Base-by-base conservation (phyloP, 805 yeast species). In the Sungouiella blattae region DNA sequence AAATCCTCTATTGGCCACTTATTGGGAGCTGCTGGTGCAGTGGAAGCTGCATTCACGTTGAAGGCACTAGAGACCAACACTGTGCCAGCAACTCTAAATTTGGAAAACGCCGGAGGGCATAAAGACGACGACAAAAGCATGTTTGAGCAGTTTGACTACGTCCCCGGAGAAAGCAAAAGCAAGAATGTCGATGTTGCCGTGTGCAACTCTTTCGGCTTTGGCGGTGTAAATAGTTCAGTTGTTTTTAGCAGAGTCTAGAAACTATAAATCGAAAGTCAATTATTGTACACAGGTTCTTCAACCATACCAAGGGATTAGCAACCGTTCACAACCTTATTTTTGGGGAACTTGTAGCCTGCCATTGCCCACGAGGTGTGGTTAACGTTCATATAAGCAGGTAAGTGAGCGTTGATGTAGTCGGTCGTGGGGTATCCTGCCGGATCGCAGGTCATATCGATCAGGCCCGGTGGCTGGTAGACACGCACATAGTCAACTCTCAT, bases 141-240 rank as follows among this genome's bases (percentile, higher is more conserved):
- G 22, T 76, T 75, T 44, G 55, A 62, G 2, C 67, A 75, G 39
- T 62, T 66, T 36, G 80, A 84, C 52, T 83, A 82, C 47, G 80
- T 83, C 5, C 71, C 76, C 1, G 62, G 74, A 22, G 43, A 50
- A 9, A 67, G 83, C 7, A 51, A 64, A 28, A 33, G 46, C 11
- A 65, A 57, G 16, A 49, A 57, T 2, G 54, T 84, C 4, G 50
- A 71, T 3, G 70, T 75, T 44, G 97, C 91, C 0, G 42, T 93
- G 48, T 77, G 87, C 31, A 93, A 93, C 53, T 87, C 96, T 49
- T 91, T 94, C 62, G 99, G 98, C 0, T 93, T 93, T 64, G 99
- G 99, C 6, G 99, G 99, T 6, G 87, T 94, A 4, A 93, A 93
- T 58, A 82, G 94, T 5, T 73, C 94, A 2, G 52, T 93, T 2